phyloP scores from a whole-genome alignment of 1,284 basidiomycete species.

The Sanghuangporus weigelae region DNA sequence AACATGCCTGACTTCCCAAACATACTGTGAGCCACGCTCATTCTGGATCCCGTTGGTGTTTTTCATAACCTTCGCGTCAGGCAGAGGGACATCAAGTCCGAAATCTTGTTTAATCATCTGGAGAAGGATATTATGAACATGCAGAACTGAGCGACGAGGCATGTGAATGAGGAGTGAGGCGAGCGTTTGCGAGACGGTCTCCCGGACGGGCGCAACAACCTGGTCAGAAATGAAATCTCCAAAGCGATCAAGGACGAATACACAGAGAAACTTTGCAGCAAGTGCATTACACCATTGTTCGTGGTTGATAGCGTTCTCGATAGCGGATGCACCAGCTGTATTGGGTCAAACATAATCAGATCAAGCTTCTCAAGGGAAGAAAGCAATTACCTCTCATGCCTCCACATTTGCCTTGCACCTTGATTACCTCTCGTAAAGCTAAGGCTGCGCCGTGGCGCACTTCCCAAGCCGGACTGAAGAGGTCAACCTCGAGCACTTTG shows the following conservation, averaged over 20 bases:
- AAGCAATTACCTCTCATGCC: conserved; percentile 64
- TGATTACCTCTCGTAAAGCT: conserved; percentile 86
- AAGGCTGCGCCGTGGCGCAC: conserved; percentile 92
- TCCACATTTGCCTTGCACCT: conserved; percentile 77
- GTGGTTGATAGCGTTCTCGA: conserved; percentile 64
- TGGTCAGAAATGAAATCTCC: conserved; percentile 96
- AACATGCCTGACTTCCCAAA: conserved; percentile 98
- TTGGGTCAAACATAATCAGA: conserved; percentile 8
- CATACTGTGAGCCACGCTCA: conserved; percentile 51
- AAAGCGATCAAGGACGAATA: conserved; percentile 95
- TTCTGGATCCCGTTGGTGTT: conserved; percentile 29
- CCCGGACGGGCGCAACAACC: conserved; percentile 95
- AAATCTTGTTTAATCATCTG: conserved; percentile 93
- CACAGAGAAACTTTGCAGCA: conserved; percentile 81
- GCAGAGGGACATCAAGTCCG: conserved; percentile 15
- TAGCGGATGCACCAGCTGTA: conserved; percentile 42
- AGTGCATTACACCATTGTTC: conserved; percentile 88
- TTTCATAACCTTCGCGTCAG: conserved; percentile 18
- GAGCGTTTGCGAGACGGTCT: conserved; percentile 93
- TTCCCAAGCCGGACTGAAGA: conserved; percentile 91
- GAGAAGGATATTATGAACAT: conserved; percentile 81
- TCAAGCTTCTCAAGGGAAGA: conserved; percentile 9
- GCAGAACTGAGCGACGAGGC: conserved; percentile 68
- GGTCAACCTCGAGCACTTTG: conserved; percentile 76
- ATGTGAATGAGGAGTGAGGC: conserved; percentile 88